Evolutionary conservation across 2,329 filamentous ascomycete genomes (phyloP), one percentile per base, ranked within the genome.

Genomic region (Reticulascus tulasneorum): DNA sequence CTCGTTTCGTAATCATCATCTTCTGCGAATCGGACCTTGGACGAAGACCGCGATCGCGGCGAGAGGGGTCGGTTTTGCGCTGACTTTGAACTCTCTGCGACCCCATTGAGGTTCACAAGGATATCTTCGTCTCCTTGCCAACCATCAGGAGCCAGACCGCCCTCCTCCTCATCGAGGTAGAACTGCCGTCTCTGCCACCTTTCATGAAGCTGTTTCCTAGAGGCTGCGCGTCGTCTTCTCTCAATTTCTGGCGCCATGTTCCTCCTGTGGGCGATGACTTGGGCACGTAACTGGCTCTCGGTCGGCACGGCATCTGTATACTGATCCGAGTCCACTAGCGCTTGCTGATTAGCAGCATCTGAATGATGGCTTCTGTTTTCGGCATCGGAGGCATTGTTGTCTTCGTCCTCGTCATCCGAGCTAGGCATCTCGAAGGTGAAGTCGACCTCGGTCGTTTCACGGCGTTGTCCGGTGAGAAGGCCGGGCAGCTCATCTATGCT

Each of bases 81-180:
- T 5, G 60, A 51, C 38, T 71, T 71, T 13, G 71, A 70, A 26
- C 59, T 64, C 32, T 74, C 71, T 3, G 53, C 53, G 4, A 55
- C 48, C 17, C 58, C 54, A 31, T 60, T 59, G 22, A 59, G 40
- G 19, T 62, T 60, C 12, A 53, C 59, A 1, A 76, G 57, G 9
- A 81, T 59, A 45, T 82, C 79, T 26, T 83, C 72, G 11, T 76
- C 71, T 6, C 75, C 69, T 16, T 73, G 66, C 67, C 82, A 89
- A 18, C 76, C 79, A 7, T 74, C 67, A 0, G 84, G 84, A 3
- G 76, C 67, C n/a, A 60, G 55, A 9, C 77, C 74, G 3, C 87
- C 87, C 57, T 94, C 87, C 63, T 94, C 88, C 58, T 89, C 84
- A 39, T 94, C 87, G 1, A 88, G 74, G 51, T 93, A 94, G 50